Evolutionary conservation across 371 early-diverging fungal species (phyloP).

Genomic region (Syncephalastrum contaminatum): DNA sequence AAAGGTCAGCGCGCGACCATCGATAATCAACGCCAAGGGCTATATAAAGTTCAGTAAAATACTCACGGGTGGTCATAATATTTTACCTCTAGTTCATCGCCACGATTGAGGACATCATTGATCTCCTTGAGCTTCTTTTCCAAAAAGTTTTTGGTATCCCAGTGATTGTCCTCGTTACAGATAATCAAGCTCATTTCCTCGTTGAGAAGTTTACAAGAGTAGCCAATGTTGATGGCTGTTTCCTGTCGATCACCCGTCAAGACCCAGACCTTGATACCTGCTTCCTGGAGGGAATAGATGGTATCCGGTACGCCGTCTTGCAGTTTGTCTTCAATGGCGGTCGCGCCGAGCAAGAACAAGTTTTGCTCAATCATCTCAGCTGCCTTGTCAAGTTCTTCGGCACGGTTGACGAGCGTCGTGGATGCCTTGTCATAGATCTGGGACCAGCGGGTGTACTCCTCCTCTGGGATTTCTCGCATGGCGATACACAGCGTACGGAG

Average conservation of each 20-base stretch:
- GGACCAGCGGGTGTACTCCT: conserved; percentile 85
- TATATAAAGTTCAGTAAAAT: conserved; percentile 7
- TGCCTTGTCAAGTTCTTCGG: conserved; percentile 84
- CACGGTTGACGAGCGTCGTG: conserved; percentile 85
- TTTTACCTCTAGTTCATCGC: conserved; percentile 42
- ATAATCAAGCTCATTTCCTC: conserved; percentile 83
- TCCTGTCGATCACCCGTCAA: conserved; percentile 93
- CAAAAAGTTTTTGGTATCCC: conserved; percentile 67
- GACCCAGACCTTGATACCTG: conserved; percentile 98
- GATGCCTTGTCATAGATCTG: conserved; percentile 83
- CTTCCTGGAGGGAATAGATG: conserved; percentile 89
- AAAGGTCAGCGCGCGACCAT: conserved; percentile 66
- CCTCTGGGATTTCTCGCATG: conserved; percentile 81
- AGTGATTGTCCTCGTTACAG: conserved; percentile 71
- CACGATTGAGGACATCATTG: conserved; percentile 51
- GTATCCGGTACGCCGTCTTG: conserved; percentile 98
- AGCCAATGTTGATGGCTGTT: conserved; percentile 92
- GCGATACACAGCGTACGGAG: conserved; percentile 93
- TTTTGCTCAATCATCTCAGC: conserved; percentile 94
- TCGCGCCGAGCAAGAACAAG: conserved; percentile 90
- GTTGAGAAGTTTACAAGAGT: conserved; percentile 82
- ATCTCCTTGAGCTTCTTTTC: conserved; percentile 70
- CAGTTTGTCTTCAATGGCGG: conserved; percentile 98
- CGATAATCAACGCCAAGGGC: conserved; percentile 69
- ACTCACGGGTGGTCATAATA: background rate